phyloP scores from a whole-genome alignment of 441 rosid species.

The Adansonia grandidieri region DNA sequence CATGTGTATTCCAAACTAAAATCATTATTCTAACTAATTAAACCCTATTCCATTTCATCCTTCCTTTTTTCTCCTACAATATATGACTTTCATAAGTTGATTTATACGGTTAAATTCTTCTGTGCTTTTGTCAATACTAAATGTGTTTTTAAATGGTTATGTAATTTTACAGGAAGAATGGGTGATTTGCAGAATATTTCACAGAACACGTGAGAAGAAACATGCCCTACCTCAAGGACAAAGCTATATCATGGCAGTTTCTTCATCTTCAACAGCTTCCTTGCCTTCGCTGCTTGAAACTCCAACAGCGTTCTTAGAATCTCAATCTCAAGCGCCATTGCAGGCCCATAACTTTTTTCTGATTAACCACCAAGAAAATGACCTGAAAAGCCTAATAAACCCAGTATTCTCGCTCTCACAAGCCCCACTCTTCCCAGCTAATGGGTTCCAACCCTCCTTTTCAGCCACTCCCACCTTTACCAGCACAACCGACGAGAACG shows the following conservation, averaged over 20 bases:
- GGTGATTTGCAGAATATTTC: slow-evolving; percentile 92
- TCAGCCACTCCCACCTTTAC: slow-evolving; percentile 18
- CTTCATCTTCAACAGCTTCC: slow-evolving; percentile 32
- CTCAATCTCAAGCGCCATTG: slow-evolving; percentile 36
- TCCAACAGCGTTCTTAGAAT: slow-evolving; percentile 40
- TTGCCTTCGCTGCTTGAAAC: slow-evolving; percentile 56
- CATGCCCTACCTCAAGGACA: slow-evolving; percentile 44
- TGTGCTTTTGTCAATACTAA: neutral
- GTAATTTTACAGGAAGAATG: slow-evolving; percentile 75
- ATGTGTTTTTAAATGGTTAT: neutral
- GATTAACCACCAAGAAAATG: slow-evolving; percentile 43
- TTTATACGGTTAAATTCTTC: neutral
- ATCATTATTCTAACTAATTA: neutral
- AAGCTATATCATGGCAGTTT: slow-evolving; percentile 34
- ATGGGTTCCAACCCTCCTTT: slow-evolving; percentile 33
- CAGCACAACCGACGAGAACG: slow-evolving; percentile 27
- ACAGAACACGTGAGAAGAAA: slow-evolving; percentile 69
- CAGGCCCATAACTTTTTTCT: slow-evolving; percentile 33
- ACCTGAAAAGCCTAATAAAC: slow-evolving; percentile 54
- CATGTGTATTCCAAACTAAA: neutral
- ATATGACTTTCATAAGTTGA: neutral
- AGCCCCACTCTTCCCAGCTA: slow-evolving; percentile 34
- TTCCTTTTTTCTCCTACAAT: neutral
- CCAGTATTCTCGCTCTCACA: slow-evolving; percentile 49
- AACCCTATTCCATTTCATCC: neutral